Percentiles rank a stretch among this genome's conserved stretches.
These are phyloP conservation scores for Adansonia rubrostipa DNA, from an alignment of 441 rosid species.

Conservation along the genomic window DNA sequence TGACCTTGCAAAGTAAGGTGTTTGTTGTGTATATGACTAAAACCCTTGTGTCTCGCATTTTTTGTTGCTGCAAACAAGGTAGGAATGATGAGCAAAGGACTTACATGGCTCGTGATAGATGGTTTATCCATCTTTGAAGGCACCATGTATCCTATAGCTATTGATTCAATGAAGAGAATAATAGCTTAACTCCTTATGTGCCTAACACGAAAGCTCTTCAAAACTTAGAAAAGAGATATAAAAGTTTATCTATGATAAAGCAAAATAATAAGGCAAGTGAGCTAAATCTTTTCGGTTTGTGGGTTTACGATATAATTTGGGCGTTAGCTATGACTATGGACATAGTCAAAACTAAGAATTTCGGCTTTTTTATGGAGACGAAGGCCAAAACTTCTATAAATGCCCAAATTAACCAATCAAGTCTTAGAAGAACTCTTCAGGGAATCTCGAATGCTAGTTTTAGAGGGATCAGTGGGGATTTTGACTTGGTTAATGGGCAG, in stretches of 20 bases:
- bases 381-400: background rate
- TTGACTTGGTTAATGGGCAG: slow-evolving; percentile 24
- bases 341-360: slow-evolving; percentile 10
- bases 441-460: background rate
- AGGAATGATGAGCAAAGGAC: slow-evolving; percentile 40
- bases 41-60: slow-evolving; percentile 26
- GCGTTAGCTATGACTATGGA: slow-evolving; percentile 52
- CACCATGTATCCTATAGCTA: background rate
- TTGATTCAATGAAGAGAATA: slow-evolving; percentile 44
- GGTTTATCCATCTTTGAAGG: slow-evolving; percentile 26
- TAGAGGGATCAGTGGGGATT: slow-evolving; percentile 28
- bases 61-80: slow-evolving; percentile 29
- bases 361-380: background rate
- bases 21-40: slow-evolving; percentile 42
- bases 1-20: slow-evolving; percentile 30
- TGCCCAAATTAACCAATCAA: background rate
- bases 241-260: slow-evolving; percentile 24
- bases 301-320: slow-evolving; percentile 48
- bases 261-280: slow-evolving; percentile 8
- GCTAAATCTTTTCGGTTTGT: slow-evolving; percentile 32
- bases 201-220: slow-evolving; percentile 26
- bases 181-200: slow-evolving; percentile 33
- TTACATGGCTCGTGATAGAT: slow-evolving; percentile 41
- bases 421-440: background rate
- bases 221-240: slow-evolving; percentile 34